Base-by-base conservation (phyloP, 106 monocot genomes). In the Agapanthus africanus region DNA sequence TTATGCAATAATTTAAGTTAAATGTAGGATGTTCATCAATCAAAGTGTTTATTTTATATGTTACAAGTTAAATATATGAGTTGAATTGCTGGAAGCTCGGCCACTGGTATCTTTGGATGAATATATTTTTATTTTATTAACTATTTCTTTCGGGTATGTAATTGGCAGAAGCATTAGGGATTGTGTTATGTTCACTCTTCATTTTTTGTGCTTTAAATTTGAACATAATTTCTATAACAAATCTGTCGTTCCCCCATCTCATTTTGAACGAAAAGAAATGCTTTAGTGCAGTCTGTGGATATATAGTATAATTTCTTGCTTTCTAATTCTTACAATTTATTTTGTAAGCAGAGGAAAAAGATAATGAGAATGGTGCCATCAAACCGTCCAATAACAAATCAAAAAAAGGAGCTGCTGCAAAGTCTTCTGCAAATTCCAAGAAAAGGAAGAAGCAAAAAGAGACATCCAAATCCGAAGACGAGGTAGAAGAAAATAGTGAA, bases 401-500 rank as follows among this genome's bases (percentile, higher is more conserved):
- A 11, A 82, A 75, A 33, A 84, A 83, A 49, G 63, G 37, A 5
- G 73, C 50, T 68, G 73, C 71, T 63, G 73, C 67, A 54, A 65
- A 65, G 9, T 40, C 65, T 39, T 39, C 65, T 4, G 6, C 65
- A 40, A 79, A 71, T 51, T 67, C 78, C 7, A 88, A 66, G 14
- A 91, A 86, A 75, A 74, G 86, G 64, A 83, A 88, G 63, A 61
- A 74, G 72, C 42, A 60, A 9, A 71, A 80, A 31, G 77, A 72
- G 30, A 37, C 70, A 22, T 83, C 94, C 11, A 90, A 88, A 2
- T 86, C 82, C 30, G 95, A 83, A 65, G 50, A 56, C 4, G 78
- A 67, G 28, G 74, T 41, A 14, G 54, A 59, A 56, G 79, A 71
- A 69, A 59, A 74, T 60, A 74, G 70, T 6, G 79, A 83, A 19